Evolutionary conservation across 768 basidiomycete species (phyloP), one percentile per base, ranked within the genome.

Genomic region (Boletus edulis): DNA sequence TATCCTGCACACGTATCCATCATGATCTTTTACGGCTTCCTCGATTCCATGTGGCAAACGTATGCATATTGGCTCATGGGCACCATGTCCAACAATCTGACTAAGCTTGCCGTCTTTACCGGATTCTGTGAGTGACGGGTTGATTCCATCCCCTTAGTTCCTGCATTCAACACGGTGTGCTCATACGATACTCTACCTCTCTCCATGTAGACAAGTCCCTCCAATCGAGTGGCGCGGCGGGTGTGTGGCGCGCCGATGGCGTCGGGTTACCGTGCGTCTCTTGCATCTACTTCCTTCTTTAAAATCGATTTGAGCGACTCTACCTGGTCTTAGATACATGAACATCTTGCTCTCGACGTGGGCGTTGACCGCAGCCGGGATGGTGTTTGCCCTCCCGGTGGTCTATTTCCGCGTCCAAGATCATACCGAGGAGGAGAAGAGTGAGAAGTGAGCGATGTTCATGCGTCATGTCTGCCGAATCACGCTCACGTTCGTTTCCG

Each of bases 31-130:
- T 89, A 81, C 62, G 86, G 89, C 17, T 59, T 92, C 3, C 77
- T 91, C 49, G 91, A 94, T 55, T 78, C 90, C 1, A 86, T 90
- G 82, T 93, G 89, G 89, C 91, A 93, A 67, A 89, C 86, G 3
- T 83, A 82, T 0, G 83, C 83, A 4, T 90, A 91, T 68, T 90
- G 88, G 88, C 77, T 89, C 61, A 87, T 90, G 81, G 91, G 91
- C 35, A 86, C 87, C 13, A 89, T 94, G 85, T 89, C 87, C 14
- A 91, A 92, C 57, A 83, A 91, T 63, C 84, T 87, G 4, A 80
- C 78, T 4, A 90, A 89, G 68, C 80, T 94, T n/a, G 89, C 91
- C 0, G 81, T 90, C 65, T 86, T 92, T 65, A 74, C 85, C 14
- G 91, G 91, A 34, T 88, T 93, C 61, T 92, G 89, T 91, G 62